Percentiles rank a stretch among this genome's conserved stretches.
These are phyloP conservation scores for Pyrus pyrifolia DNA, from an alignment of 306 rosid genomes.

Conservation along the genomic window DNA sequence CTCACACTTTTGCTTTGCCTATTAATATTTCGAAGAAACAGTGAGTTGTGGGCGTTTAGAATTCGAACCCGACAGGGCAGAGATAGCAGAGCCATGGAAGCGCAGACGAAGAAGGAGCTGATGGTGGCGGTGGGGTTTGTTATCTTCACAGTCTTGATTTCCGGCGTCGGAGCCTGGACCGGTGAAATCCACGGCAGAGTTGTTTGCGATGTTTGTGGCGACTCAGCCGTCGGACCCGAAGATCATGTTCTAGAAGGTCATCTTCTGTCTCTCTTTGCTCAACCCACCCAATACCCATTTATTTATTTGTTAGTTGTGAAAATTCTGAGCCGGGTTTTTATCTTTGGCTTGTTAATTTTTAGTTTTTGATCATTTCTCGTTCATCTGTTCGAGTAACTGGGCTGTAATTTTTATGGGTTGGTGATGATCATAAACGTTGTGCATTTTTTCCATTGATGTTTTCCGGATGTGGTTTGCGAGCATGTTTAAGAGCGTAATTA, in stretches of 20 bases:
- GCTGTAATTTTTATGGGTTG: background rate
- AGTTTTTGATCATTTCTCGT: background rate
- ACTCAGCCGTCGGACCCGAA: constrained; percentile 87
- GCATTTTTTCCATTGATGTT: background rate
- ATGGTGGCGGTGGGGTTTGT: constrained; percentile 21
- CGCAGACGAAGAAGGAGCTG: constrained; percentile 21
- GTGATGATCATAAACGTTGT: background rate
- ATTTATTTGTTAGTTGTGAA: background rate
- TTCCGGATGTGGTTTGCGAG: background rate
- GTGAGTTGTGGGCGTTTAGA: constrained; percentile 17
- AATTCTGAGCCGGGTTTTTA: background rate
- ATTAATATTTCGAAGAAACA: background rate
- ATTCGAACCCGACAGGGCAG: background rate
- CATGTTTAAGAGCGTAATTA: background rate
- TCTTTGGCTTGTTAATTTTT: background rate
- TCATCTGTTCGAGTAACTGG: background rate
- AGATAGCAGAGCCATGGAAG: constrained; percentile 36
- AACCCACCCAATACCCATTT: background rate
- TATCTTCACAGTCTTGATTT: constrained; percentile 25
- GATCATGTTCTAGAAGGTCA: constrained; percentile 83
- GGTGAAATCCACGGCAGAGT: constrained; percentile 97
- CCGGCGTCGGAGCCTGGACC: constrained; percentile 65
- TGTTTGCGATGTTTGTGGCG: constrained; percentile 85
- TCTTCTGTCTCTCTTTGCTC: constrained; percentile 5
- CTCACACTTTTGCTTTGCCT: background rate